Evolutionary conservation across 2,329 filamentous ascomycete genomes (phyloP).

Genomic region (Arthroderma sp.): DNA sequence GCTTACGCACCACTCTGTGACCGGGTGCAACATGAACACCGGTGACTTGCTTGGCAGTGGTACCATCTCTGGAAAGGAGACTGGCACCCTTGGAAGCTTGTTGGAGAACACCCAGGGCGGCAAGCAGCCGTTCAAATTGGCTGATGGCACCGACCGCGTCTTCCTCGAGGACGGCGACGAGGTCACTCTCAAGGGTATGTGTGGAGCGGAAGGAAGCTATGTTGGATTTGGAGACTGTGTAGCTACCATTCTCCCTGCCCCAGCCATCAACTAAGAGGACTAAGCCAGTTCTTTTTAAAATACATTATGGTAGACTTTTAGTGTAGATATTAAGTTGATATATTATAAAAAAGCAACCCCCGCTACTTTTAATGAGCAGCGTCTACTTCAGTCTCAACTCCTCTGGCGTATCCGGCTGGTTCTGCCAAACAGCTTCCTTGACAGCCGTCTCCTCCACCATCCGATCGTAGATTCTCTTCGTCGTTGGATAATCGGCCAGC

Average conservation of each 20-base stretch:
- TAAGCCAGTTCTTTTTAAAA: not conserved
- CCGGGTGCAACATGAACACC: conserved; percentile 60
- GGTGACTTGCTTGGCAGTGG: conserved; percentile 69
- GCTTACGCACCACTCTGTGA: conserved; percentile 66
- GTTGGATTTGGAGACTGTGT: conserved; percentile 59
- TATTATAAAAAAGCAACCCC: not conserved
- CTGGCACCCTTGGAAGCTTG: conserved; percentile 53
- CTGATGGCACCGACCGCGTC: conserved; percentile 52
- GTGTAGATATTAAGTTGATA: not conserved
- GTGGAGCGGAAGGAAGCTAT: conserved; percentile 52
- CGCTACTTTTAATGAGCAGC: not conserved
- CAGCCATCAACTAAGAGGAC: conserved; percentile 1
- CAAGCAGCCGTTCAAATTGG: conserved; percentile 50
- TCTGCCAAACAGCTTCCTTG: conserved; percentile 41
- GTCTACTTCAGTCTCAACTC: conserved; percentile 27
- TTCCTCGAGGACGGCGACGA: conserved; percentile 68
- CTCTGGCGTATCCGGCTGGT: conserved; percentile 44
- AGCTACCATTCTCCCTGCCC: conserved; percentile 11
- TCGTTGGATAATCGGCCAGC: conserved; percentile 37
- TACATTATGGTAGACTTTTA: not conserved
- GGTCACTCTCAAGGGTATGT: conserved; percentile 53
- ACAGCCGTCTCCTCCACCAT: conserved; percentile 42
- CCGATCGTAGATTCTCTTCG: conserved; percentile 36
- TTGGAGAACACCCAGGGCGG: conserved; percentile 61
- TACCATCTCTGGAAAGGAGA: conserved; percentile 57